These are phyloP conservation scores for Nakataea oryzae DNA, from an alignment of 2,329 filamentous ascomycete species.

Conservation along the genomic window DNA sequence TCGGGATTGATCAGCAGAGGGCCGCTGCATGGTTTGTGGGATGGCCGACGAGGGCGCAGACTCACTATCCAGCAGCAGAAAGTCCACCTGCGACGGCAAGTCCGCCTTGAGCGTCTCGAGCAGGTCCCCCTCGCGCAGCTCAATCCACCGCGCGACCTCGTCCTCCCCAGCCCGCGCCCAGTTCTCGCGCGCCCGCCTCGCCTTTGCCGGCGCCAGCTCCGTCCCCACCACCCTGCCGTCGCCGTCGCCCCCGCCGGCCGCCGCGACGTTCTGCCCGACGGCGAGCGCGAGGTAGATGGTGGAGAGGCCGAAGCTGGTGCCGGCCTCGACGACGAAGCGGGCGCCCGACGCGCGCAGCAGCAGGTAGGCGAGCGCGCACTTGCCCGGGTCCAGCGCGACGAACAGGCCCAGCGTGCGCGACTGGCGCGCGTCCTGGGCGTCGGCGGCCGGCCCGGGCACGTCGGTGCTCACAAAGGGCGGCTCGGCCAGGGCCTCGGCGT, in stretches of 20 bases:
- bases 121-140: constrained; percentile 46
- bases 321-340: constrained; percentile 44
- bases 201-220: constrained; percentile 47
- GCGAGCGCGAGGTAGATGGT: constrained; percentile 53
- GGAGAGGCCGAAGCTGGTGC: constrained; percentile 50
- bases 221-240: constrained; percentile 44
- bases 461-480: constrained; percentile 3
- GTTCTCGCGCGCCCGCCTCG: constrained; percentile 35
- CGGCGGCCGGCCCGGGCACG: neutral
- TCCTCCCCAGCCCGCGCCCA: constrained; percentile 27
- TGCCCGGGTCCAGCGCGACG: constrained; percentile 48
- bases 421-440: neutral
- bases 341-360: constrained; percentile 37
- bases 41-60: too few species aligned
- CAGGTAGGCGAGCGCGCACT: constrained; percentile 45
- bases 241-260: constrained; percentile 11
- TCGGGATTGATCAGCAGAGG: neutral
- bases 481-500: constrained; percentile 6
- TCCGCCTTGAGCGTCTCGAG: constrained; percentile 41
- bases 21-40: neutral
- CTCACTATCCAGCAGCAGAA: constrained; percentile 52
- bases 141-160: constrained; percentile 37
- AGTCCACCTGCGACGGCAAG: constrained; percentile 38
- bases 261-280: constrained; percentile 32
- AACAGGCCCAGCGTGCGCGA: constrained; percentile 40